Base-by-base conservation (phyloP, 1,284 basidiomycete genomes). In the Fistulinella staudtii region DNA sequence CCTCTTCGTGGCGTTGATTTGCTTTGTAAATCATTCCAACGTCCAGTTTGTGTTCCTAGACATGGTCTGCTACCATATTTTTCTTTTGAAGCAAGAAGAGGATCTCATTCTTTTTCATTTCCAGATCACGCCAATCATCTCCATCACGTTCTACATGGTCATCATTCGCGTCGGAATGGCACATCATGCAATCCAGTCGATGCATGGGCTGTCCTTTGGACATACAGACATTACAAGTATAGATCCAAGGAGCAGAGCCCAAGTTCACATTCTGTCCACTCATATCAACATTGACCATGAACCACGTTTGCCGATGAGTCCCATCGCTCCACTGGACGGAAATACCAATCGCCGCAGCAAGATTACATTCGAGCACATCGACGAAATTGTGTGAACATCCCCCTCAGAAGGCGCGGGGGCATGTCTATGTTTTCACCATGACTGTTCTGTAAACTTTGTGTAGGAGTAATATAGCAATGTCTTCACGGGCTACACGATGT, bases 101-200 rank as follows among this genome's bases (percentile, higher is more conserved):
- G n/a, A n/a, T n/a, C n/a, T n/a, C n/a, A n/a, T n/a, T n/a, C n/a
- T n/a, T n/a, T n/a, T n/a, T n/a, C n/a, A n/a, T n/a, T n/a, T n/a
- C n/a, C n/a, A 59, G 46, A 45, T 52, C 20, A 45, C 41, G 29
- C 56, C 54, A 7, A 43, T 58, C 30, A 56, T 55, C 21, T 58
- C 54, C 6, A 58, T 55, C 43, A 54, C 54, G 20, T 58, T 58
- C 38, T 58, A 56, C 17, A 56, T 56, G 54, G 45, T 56, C 20
- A 56, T 56, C 4, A 56, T 56, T 8, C 54, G 56, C 5, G 47
- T 54, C 6, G 54, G 52, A 3, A 11, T 57, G 20, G 36, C 52
- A 13, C 41, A 45, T 17, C 41, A 38, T 13, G 31, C 18, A 9
- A 46, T n/a, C 23, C 46, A 36, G 8, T 3, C 6, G 11, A 21